Conservation (phyloP, 75 land plant genomes). For the Sequoiadendron giganteum region DNA sequence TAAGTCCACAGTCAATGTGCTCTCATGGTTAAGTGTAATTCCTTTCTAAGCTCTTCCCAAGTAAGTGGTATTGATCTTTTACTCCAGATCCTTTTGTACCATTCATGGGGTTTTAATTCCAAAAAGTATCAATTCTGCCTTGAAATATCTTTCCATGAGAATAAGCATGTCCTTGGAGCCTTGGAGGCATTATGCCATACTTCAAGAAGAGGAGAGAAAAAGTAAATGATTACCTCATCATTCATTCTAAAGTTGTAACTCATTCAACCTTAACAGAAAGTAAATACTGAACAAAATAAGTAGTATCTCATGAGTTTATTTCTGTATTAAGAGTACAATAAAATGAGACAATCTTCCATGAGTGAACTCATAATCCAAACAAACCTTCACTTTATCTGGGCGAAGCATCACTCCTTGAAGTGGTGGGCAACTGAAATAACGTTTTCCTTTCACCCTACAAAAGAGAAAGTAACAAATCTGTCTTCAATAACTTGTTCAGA, state of each 20-base stretch:
- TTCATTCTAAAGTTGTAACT: not conserved
- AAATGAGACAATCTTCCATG: not conserved
- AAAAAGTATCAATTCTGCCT: too few species aligned
- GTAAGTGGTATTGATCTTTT: too few species aligned
- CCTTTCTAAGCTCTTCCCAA: too few species aligned
- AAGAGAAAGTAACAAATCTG: not conserved
- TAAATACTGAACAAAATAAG: not conserved
- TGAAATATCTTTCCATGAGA: too few species aligned
- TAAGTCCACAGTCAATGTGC: too few species aligned
- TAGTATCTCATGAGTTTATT: not conserved
- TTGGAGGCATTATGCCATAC: not conserved
- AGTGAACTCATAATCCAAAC: not conserved
- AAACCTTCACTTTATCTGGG: conserved; percentile 94
- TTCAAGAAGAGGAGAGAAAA: not conserved
- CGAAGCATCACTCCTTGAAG: conserved; percentile 81
- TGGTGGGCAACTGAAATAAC: conserved; percentile 83
- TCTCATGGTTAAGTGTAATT: too few species aligned
- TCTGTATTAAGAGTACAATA: not conserved
- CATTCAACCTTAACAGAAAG: not conserved
- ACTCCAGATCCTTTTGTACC: too few species aligned
- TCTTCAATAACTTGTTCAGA: not conserved
- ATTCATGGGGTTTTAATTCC: too few species aligned
- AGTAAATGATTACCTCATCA: not conserved
- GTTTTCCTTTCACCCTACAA: conserved; percentile 85
- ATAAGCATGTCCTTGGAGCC: not conserved